phyloP scores from a whole-genome alignment of 2,329 filamentous ascomycete genomes.

The Fonsecaea nubica region DNA sequence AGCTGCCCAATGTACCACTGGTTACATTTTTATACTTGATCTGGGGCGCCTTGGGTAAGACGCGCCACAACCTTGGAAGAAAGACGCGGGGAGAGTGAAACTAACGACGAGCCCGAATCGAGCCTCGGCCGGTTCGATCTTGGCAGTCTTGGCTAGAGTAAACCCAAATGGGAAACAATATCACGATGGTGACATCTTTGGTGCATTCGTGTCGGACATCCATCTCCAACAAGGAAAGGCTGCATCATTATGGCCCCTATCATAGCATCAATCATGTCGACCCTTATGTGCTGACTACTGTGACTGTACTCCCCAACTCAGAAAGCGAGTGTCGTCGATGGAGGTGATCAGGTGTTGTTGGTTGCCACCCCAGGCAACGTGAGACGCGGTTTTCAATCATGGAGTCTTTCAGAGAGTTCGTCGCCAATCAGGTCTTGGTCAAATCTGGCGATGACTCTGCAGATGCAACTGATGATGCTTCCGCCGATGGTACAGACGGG shows the following conservation, averaged over 20 bases:
- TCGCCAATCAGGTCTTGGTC: conserved; percentile 18
- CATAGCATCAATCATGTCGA: background rate
- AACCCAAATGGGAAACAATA: background rate
- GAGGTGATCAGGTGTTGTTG: conserved; percentile 3
- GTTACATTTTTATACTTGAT: conserved; percentile 11
- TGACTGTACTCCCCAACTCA: background rate
- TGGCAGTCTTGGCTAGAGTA: background rate
- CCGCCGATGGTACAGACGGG: conserved; percentile 3
- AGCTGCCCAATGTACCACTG: conserved; percentile 9
- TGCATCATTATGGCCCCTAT: background rate
- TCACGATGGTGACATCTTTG: background rate
- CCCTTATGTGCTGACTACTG: background rate
- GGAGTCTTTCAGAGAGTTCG: conserved; percentile 36
- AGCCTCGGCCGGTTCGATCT: conserved; percentile 9
- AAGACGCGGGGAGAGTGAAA: background rate
- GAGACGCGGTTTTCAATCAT: conserved; percentile 11
- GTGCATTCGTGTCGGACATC: too few species aligned
- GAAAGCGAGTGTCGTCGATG: background rate
- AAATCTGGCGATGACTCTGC: conserved; percentile 42
- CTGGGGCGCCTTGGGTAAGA: background rate
- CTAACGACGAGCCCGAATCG: background rate
- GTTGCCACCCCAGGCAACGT: conserved; percentile 14
- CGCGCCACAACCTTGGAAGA: conserved; percentile 7
- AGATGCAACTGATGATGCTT: conserved; percentile 26
- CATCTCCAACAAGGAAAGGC: background rate